Percentiles rank a stretch among this genome's conserved stretches.
Conservation (phyloP, 176 grass and related monocot species). For the Alloteropsis semialata region DNA sequence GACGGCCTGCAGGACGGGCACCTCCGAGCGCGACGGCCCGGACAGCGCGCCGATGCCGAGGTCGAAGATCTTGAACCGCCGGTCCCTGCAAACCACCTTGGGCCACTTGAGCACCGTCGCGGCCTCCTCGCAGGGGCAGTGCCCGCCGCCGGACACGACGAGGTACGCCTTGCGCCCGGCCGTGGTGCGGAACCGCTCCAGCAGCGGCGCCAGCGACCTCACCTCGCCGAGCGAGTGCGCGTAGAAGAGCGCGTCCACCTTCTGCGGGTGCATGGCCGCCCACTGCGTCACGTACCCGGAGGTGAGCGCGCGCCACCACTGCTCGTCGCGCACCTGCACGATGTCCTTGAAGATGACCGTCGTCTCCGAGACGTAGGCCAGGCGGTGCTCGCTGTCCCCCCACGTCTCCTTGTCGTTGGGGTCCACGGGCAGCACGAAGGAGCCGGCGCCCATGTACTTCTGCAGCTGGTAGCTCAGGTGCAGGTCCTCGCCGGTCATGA, state of each 20-base stretch:
- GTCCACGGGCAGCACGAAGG: conserved; percentile 89
- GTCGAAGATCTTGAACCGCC: conserved; percentile 95
- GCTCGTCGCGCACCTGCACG: conserved; percentile 83
- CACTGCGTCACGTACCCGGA: conserved; percentile 93
- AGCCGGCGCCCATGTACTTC: conserved; percentile 88
- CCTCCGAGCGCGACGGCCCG: conserved; percentile 62
- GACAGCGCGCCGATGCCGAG: conserved; percentile 69
- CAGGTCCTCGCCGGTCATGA: conserved; percentile 96
- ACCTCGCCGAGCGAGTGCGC: conserved; percentile 80
- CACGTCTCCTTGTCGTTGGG: conserved; percentile 82
- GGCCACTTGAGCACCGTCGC: conserved; percentile 77
- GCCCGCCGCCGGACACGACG: conserved; percentile 63
- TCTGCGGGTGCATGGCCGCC: conserved; percentile 95
- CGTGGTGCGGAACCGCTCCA: conserved; percentile 69
- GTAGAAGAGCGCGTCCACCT: conserved; percentile 91
- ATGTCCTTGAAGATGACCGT: conserved; percentile 97
- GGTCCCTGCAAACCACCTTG: conserved; percentile 83
- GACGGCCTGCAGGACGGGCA: conserved; percentile 70
- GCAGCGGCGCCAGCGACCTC: conserved; percentile 60
- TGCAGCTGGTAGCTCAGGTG: conserved; percentile 97
- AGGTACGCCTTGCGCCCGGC: conserved; percentile 67
- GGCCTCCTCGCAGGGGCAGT: conserved; percentile 78
- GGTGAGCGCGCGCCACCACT: conserved; percentile 94
- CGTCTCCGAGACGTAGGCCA: conserved; percentile 82
- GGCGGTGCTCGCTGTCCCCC: conserved; percentile 95